A percentile compares a stretch with the other conserved stretches of the same genome.
These are phyloP conservation scores for Carex parvula DNA, from an alignment of 176 grass and related monocot genomes.

Conservation along the genomic window DNA sequence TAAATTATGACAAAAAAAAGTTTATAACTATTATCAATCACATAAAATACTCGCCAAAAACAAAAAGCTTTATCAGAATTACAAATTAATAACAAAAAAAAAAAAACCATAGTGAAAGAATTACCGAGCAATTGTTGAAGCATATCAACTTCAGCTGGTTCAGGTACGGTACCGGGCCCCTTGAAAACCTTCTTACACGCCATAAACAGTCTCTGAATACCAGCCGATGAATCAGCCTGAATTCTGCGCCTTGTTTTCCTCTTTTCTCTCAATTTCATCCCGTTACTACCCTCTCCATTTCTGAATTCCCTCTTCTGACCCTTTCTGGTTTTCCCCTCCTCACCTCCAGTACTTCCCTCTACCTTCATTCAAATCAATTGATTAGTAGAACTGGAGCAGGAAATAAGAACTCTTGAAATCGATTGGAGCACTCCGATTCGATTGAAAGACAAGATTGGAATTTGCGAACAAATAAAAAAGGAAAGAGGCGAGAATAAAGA, in stretches of 20 bases:
- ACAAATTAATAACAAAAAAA: not conserved
- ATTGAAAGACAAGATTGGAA: not conserved
- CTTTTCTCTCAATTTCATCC: not conserved
- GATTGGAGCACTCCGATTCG: not conserved
- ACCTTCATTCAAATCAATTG: constrained; percentile 45
- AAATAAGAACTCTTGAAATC: not conserved
- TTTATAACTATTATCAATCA: not conserved
- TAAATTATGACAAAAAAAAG: not conserved
- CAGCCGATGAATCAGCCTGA: constrained; percentile 36
- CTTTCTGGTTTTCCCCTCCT: constrained; percentile 15
- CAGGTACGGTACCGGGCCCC: constrained; percentile 64
- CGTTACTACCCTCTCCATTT: not conserved
- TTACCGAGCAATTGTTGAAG: constrained; percentile 64
- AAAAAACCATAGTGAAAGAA: not conserved
- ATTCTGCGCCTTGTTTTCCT: constrained; percentile 32
- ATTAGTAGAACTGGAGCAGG: not conserved
- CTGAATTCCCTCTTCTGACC: constrained; percentile 28
- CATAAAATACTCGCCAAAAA: not conserved
- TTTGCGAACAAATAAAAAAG: not conserved
- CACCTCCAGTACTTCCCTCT: constrained; percentile 29
- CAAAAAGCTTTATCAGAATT: not conserved
- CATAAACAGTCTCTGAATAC: constrained; percentile 67
- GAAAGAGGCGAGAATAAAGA: not conserved
- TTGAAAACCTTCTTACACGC: constrained; percentile 73
- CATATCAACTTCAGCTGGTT: constrained; percentile 44